Evolutionary conservation across 2,329 filamentous ascomycete genomes (phyloP).

Genomic region (Sclerotinia sclerotiorum): DNA sequence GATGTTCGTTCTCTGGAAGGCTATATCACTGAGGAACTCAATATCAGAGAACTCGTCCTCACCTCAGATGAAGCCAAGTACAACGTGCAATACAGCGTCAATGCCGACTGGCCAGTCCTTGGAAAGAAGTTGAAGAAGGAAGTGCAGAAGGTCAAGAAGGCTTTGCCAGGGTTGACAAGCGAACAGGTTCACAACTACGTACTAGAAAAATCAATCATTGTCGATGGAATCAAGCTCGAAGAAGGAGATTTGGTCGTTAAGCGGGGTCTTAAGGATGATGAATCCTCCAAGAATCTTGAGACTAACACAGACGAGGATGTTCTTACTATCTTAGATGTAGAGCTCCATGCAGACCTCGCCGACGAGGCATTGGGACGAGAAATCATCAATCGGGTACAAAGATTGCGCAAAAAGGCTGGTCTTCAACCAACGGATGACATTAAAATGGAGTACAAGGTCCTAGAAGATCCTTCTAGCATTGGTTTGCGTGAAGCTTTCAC

Average conservation of each 20-base stretch:
- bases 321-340: conserved; percentile 83
- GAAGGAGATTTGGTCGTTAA: conserved; percentile 82
- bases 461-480: conserved; percentile 74
- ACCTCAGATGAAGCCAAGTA: conserved; percentile 87
- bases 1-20: conserved; percentile 81
- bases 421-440: conserved; percentile 91
- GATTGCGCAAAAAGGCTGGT: conserved; percentile 89
- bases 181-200: conserved; percentile 81
- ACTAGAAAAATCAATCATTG: conserved; percentile 68
- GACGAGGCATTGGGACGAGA: conserved; percentile 88
- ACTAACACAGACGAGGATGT: conserved; percentile 88
- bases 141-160: conserved; percentile 86
- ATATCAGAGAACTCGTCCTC: conserved; percentile 80
- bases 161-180: conserved; percentile 73
- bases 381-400: conserved; percentile 89
- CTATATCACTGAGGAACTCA: conserved; percentile 92
- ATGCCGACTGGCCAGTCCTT: conserved; percentile 88
- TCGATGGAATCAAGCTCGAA: conserved; percentile 82
- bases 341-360: conserved; percentile 79
- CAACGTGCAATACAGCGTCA: conserved; percentile 86
- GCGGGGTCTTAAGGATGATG: conserved; percentile 72
- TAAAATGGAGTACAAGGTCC: conserved; percentile 86
- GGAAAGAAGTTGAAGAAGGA: conserved; percentile 99
- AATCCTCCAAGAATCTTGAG: conserved; percentile 71
- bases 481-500: conserved; percentile 70